Evolutionary conservation across 371 early-diverging fungal species (phyloP).

Genomic region (Basidiobolus heterosporus): DNA sequence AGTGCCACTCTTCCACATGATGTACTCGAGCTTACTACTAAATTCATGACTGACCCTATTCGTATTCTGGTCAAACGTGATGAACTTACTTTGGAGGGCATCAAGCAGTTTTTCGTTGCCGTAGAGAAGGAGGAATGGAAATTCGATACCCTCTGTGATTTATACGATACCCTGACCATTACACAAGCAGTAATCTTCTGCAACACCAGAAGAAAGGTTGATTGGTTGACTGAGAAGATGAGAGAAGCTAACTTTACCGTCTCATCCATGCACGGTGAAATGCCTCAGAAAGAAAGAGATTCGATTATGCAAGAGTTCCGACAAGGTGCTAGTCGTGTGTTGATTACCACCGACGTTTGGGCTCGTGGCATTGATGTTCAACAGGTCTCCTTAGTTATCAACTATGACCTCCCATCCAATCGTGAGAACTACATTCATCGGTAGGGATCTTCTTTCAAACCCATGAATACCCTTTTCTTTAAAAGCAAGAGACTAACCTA

Average conservation of each 20-base stretch:
- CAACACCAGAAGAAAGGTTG: constrained; percentile 96
- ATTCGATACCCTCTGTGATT: constrained; percentile 88
- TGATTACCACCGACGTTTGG: constrained; percentile 90
- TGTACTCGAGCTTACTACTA: constrained; percentile 90
- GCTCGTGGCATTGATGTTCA: constrained; percentile 98
- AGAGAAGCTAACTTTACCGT: constrained; percentile 88
- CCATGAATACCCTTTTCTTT: too few relatives aligned
- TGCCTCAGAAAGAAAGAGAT: constrained; percentile 82
- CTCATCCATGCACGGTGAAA: constrained; percentile 97
- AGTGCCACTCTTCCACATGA: constrained; percentile 95
- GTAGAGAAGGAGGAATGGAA: constrained; percentile 95
- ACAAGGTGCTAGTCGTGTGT: constrained; percentile 65
- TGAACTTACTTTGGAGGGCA: constrained; percentile 99
- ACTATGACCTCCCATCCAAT: constrained; percentile 90
- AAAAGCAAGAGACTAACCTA: not conserved
- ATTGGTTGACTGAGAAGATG: constrained; percentile 93
- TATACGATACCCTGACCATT: constrained; percentile 90
- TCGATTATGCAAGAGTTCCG: constrained; percentile 87
- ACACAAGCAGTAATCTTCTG: constrained; percentile 99
- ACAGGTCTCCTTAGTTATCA: constrained; percentile 88
- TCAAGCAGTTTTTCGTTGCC: constrained; percentile 97
- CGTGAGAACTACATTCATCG: constrained; percentile 90
- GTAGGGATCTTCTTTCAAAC: constrained; percentile 10
- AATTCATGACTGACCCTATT: constrained; percentile 96
- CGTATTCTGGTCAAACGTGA: constrained; percentile 98